Percentiles rank a stretch among this genome's conserved stretches.
These are phyloP conservation scores for Aphanoascus verrucosus DNA, from an alignment of 2,329 filamentous ascomycete species.

Conservation along the genomic window DNA sequence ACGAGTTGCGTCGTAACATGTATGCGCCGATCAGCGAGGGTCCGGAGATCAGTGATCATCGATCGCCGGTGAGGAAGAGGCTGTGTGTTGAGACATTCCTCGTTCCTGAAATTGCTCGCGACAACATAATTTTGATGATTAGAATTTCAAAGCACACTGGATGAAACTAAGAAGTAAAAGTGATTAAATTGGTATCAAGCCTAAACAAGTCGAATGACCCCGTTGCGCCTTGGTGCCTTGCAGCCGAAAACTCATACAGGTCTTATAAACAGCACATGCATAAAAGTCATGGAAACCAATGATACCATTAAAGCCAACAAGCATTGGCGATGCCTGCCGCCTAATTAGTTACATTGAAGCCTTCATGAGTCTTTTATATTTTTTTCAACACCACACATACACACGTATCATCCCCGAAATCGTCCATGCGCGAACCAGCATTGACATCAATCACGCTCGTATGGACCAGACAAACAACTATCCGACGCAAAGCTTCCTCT, in stretches of 20 bases:
- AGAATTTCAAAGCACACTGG: too few relatives aligned
- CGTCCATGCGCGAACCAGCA: neutral
- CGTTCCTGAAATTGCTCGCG: too few relatives aligned
- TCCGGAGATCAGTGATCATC: too few relatives aligned
- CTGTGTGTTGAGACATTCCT: too few relatives aligned
- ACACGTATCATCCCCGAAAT: neutral
- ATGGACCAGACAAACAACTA: neutral
- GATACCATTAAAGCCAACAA: conserved; percentile 7
- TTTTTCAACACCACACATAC: neutral
- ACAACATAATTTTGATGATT: too few relatives aligned
- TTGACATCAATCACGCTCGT: neutral
- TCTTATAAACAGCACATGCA: neutral
- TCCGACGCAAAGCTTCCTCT: neutral
- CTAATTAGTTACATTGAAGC: conserved; percentile 7
- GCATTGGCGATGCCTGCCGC: neutral
- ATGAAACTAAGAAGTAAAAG: neutral
- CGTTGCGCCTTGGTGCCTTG: neutral
- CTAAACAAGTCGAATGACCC: neutral
- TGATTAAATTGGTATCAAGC: neutral
- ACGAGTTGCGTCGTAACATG: too few relatives aligned
- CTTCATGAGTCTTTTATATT: neutral
- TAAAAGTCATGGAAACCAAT: conserved; percentile 8
- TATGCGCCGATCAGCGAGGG: too few relatives aligned
- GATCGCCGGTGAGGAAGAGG: too few relatives aligned
- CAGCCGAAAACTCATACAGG: neutral